Conservation (phyloP, 768 basidiomycete species). For the Lactarius psammicola region DNA sequence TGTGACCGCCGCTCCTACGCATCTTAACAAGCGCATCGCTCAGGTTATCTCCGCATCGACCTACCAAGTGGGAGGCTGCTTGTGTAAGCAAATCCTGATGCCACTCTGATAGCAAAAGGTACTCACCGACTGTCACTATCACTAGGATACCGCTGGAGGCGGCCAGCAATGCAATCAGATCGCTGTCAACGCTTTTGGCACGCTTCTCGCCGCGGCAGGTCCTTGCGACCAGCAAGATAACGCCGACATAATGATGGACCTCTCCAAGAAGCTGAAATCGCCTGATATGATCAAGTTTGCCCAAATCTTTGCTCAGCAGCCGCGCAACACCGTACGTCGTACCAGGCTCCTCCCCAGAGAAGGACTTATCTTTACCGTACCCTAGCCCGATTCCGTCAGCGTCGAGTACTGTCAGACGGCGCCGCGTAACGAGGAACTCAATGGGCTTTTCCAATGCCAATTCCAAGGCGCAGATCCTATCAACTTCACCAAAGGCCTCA, state of each 20-base stretch:
- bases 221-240: slow-evolving; percentile 46
- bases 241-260: slow-evolving; percentile 50
- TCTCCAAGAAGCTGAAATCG: slow-evolving; percentile 48
- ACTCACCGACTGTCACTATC: background rate
- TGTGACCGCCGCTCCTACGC: slow-evolving; percentile 39
- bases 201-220: slow-evolving; percentile 54
- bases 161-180: slow-evolving; percentile 55
- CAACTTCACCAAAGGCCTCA: slow-evolving; percentile 45
- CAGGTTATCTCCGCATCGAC: slow-evolving; percentile 45
- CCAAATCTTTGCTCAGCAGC: slow-evolving; percentile 57
- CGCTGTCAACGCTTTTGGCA: slow-evolving; percentile 53
- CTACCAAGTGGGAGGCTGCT: slow-evolving; percentile 45
- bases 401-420: slow-evolving; percentile 56
- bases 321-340: slow-evolving; percentile 50
- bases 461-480: slow-evolving; percentile 46
- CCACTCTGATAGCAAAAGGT: background rate
- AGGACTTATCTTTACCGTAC: background rate
- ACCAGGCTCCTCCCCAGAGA: background rate
- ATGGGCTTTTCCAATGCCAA: slow-evolving; percentile 60
- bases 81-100: slow-evolving; percentile 40
- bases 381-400: slow-evolving; percentile 44
- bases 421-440: slow-evolving; percentile 50
- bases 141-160: slow-evolving; percentile 54
- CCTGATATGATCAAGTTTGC: slow-evolving; percentile 49
- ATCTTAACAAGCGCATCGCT: slow-evolving; percentile 44